Percentiles rank a stretch among this genome's conserved stretches.
Evolutionary conservation across 805 yeast species (phyloP).

Genomic region (Lipomyces lipofer): DNA sequence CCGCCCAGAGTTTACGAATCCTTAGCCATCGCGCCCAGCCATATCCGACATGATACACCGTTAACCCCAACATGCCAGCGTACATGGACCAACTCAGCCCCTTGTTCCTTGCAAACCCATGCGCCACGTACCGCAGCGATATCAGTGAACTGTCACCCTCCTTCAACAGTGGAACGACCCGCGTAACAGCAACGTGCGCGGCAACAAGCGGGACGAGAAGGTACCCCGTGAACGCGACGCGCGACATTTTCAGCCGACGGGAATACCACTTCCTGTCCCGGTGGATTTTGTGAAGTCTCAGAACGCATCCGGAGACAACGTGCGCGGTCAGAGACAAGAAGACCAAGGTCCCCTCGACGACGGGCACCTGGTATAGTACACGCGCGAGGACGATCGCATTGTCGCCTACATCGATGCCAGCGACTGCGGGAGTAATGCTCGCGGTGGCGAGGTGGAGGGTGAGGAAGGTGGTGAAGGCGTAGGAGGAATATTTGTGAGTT

Average conservation of each 20-base stretch:
- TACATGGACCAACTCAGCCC: slow-evolving; percentile 7
- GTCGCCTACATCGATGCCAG: slow-evolving; percentile 41
- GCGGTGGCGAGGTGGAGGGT: slow-evolving; percentile 60
- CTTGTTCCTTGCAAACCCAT: slow-evolving; percentile 7
- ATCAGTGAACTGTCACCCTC: slow-evolving; percentile 68
- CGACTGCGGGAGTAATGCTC: slow-evolving; percentile 52
- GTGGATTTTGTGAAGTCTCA: slow-evolving; percentile 37
- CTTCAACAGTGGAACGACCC: slow-evolving; percentile 52
- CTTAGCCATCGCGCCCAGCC: slow-evolving; percentile 29
- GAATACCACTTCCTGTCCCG: slow-evolving; percentile 33
- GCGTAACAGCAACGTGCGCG: slow-evolving; percentile 51
- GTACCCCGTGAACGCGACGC: slow-evolving; percentile 62
- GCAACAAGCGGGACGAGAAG: slow-evolving; percentile 47
- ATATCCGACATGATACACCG: slow-evolving; percentile 18
- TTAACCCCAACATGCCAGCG: slow-evolving; percentile 12
- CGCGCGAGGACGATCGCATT: slow-evolving; percentile 61
- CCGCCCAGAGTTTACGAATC: background rate
- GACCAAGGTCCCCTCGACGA: slow-evolving; percentile 52
- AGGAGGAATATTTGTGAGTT: slow-evolving; percentile 61
- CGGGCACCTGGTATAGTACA: slow-evolving; percentile 57
- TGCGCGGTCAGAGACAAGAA: slow-evolving; percentile 52
- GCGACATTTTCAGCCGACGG: slow-evolving; percentile 43
- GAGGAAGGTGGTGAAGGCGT: slow-evolving; percentile 56
- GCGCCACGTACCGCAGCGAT: slow-evolving; percentile 52
- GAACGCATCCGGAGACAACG: slow-evolving; percentile 52